Base-by-base conservation (phyloP, 768 basidiomycete species). In the Floccularia luteovirens region DNA sequence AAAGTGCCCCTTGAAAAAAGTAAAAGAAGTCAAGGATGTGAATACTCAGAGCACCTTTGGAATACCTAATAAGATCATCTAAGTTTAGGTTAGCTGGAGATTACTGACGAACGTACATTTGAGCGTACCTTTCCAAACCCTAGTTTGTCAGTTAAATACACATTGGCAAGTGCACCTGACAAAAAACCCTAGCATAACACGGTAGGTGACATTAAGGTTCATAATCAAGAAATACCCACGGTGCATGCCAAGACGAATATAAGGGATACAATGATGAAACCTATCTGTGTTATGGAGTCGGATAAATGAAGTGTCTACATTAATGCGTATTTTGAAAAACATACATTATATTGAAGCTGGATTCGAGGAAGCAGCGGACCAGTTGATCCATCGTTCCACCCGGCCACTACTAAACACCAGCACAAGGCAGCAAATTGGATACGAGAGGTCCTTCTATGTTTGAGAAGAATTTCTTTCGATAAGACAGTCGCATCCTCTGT, bases 381-480 rank as follows among this genome's bases (percentile, higher is more conserved):
- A 11, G 75, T 74, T 0, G 78, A 71, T 10, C 78, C 80, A 55
- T 88, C 87, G 50, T 82, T 86, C 85, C 85, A 90, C 12, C 88
- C 88, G 12, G 69, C 69, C 3, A 85, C 58, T 43, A 80, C 79
- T 34, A 82, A 38, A 8, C 66, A 60, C 60, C 65, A 75, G 47
- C 78, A 83, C 24, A 79, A 58, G 1, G 77, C 55, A 13, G 59
- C 48, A 42, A 80, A 74, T 44, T 84, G 80, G 20, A 79, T 55
- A 14, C 52, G 52, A 23, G 50, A n/a, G n/a, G n/a, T n/a, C n/a
- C 39, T 45, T 50, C n/a, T n/a, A n/a, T n/a, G n/a, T n/a, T n/a
- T n/a, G n/a, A n/a, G n/a, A n/a, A n/a, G n/a, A n/a, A n/a, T n/a
- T n/a, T n/a, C n/a, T n/a, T n/a, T n/a, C n/a, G n/a, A n/a, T n/a